These are phyloP conservation scores for Silybum marianum DNA, from an alignment of 129 eudicot genomes.

Conservation along the genomic window DNA sequence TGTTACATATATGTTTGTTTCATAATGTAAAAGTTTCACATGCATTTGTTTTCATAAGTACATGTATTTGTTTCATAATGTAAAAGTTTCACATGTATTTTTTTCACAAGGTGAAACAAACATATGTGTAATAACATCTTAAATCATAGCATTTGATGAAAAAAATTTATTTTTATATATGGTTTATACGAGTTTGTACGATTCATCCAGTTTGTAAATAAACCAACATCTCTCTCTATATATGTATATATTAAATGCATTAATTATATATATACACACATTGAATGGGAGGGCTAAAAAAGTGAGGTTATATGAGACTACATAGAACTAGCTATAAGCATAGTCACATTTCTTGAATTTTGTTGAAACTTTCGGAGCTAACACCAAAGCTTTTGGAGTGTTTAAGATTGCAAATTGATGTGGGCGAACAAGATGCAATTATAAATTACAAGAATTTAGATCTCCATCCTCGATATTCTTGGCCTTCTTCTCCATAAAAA, in stretches of 20 bases:
- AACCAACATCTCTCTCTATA: too few relatives aligned
- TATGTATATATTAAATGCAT: constrained; percentile 5
- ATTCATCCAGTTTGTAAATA: too few relatives aligned
- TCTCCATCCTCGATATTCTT: constrained; percentile 15
- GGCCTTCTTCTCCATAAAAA: constrained; percentile 29
- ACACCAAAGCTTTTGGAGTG: constrained; percentile 27
- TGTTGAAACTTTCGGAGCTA: constrained; percentile 40
- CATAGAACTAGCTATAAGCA: neutral
- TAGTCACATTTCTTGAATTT: constrained; percentile 50
- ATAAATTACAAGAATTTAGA: neutral
- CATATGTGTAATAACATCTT: too few relatives aligned
- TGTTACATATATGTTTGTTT: too few relatives aligned
- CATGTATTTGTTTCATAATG: too few relatives aligned
- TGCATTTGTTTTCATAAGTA: too few relatives aligned
- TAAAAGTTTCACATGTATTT: too few relatives aligned
- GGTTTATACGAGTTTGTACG: too few relatives aligned
- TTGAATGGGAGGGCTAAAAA: neutral
- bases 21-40: too few relatives aligned
- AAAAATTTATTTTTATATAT: too few relatives aligned
- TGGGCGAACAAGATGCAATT: constrained; percentile 35
- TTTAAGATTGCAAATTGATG: constrained; percentile 16
- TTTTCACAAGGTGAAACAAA: too few relatives aligned
- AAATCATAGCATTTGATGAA: too few relatives aligned
- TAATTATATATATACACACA: neutral
- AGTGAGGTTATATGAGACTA: constrained; percentile 18